A percentile compares a stretch with the other conserved stretches of the same genome.
These are phyloP conservation scores for Citrullus amarus DNA, from an alignment of 306 rosid genomes.

Conservation along the genomic window DNA sequence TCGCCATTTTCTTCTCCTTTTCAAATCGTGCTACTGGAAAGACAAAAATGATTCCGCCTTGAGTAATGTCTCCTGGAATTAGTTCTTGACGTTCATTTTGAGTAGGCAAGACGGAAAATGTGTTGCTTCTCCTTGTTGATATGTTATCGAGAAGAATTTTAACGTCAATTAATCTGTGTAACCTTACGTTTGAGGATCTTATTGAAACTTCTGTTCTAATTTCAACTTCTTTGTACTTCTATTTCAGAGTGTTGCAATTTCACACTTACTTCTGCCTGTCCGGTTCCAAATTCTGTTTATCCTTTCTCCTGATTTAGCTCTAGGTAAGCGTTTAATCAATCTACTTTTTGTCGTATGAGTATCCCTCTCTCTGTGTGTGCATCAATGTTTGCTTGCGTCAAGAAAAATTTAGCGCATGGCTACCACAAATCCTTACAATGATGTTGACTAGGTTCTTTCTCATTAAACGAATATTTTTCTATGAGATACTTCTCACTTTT, in stretches of 20 bases:
- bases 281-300: neutral
- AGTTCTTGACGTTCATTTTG: neutral
- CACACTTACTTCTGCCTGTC: neutral
- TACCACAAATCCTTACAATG: neutral
- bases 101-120: neutral
- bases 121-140: neutral
- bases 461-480: conserved; percentile 8
- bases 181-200: neutral
- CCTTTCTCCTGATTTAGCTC: neutral
- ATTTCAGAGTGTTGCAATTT: neutral
- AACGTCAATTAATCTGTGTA: neutral
- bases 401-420: neutral
- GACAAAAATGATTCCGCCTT: neutral
- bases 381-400: neutral
- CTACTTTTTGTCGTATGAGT: neutral
- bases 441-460: neutral
- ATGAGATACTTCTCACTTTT: neutral
- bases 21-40: neutral
- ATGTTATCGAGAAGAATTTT: neutral
- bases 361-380: neutral
- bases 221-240: neutral
- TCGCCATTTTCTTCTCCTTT: neutral
- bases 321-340: neutral
- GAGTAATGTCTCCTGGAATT: neutral
- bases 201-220: neutral